Percentiles rank a stretch among this genome's conserved stretches.
These are phyloP conservation scores for Cicer judaicum DNA, from an alignment of 306 rosid species.

Conservation along the genomic window DNA sequence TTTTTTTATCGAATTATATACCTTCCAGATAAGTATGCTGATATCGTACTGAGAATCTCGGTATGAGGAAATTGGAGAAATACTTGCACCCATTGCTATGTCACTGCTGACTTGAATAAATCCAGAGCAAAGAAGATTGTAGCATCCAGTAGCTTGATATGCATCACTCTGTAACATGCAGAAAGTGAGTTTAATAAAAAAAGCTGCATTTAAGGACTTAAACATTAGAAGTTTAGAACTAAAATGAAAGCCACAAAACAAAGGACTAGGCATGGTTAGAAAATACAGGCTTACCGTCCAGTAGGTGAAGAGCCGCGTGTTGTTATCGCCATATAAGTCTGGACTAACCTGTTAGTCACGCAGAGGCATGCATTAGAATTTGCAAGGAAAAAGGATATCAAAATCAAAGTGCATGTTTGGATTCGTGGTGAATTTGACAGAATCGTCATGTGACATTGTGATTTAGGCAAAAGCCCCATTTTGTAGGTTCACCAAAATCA, in stretches of 20 bases:
- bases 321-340: conserved; percentile 92
- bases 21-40: conserved; percentile 98
- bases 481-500: too few relatives aligned
- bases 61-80: conserved; percentile 73
- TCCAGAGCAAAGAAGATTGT: conserved; percentile 99
- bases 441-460: too few relatives aligned
- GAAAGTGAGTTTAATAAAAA: not conserved
- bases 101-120: conserved; percentile 87
- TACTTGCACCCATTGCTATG: conserved; percentile 98
- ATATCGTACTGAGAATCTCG: conserved; percentile 85
- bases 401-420: not conserved
- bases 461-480: too few relatives aligned
- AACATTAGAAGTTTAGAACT: conserved; percentile 2
- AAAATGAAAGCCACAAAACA: not conserved
- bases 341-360: conserved; percentile 81
- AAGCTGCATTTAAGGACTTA: not conserved
- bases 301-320: conserved; percentile 94
- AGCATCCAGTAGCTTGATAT: conserved; percentile 99
- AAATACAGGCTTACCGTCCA: conserved; percentile 78
- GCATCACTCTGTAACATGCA: conserved; percentile 81
- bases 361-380: conserved; percentile 1
- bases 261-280: not conserved
- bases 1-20: conserved; percentile 45
- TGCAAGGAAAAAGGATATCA: not conserved
- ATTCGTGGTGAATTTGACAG: not conserved